Evolutionary conservation across 768 basidiomycete species (phyloP), one percentile per base, ranked within the genome.

Genomic region (Boletus tylopilopsis): DNA sequence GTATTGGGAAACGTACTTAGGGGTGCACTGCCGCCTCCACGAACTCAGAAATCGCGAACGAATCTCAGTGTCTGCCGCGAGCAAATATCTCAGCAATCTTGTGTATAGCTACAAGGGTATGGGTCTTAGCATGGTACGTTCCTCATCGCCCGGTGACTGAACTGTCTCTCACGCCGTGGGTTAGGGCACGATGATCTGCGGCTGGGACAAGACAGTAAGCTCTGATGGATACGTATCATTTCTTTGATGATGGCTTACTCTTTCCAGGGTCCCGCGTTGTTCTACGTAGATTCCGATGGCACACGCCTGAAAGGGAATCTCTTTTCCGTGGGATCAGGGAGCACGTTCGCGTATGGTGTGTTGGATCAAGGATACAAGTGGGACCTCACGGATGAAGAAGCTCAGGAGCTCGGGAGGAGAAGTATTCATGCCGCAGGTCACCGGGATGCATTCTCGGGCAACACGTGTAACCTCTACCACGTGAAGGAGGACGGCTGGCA

Each of bases 131-230:
- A 99, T 99, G 95, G 93, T 93, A 47, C n/a, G 84, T 68, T 15
- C 21, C 38, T 41, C 43, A 37, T 42, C 42, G 23, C 19, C 19
- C 33, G 51, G n/a, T 39, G 24, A 33, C 23, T 25, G 32, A 39
- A 10, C 43, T n/a, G 35, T 24, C 39, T 36, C 45, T 54, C 36
- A 58, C 9, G 39, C 11, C 22, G 27, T 37, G 41, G n/a, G 4
- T 11, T 59, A 94, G 93, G 96, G 96, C 42, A 99, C 96, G 0
- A 99, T 98, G 96, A 94, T 99, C 49, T 97, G 94, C 62, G 96
- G 96, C 23, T 98, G 94, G 94, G 96, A 99, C 73, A 98, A 98
- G 76, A 97, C 94, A 12, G 90, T 88, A 53, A 60, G 85, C 71
- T 5, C 15, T 22, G 15, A 35, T 27, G 29, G 45, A 19, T 22